Percentiles rank a stretch among this genome's conserved stretches.
These are phyloP conservation scores for Pseudofabraea citricarpa DNA, from an alignment of 2,329 filamentous ascomycete genomes.

Conservation along the genomic window DNA sequence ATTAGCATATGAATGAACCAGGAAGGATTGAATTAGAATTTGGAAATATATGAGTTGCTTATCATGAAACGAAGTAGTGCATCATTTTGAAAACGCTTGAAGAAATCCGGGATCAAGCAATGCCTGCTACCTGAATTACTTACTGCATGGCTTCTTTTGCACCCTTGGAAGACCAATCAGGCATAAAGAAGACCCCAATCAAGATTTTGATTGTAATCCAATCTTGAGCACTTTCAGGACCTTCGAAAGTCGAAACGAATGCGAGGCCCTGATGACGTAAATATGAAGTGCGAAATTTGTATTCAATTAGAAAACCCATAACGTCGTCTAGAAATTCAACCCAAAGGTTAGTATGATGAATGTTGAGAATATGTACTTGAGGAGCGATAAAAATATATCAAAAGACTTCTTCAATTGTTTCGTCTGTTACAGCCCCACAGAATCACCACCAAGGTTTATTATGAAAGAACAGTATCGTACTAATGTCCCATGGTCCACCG, in stretches of 20 bases:
- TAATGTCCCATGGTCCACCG: conserved; percentile 23
- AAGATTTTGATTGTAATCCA: conserved; percentile 34
- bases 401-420: too few relatives aligned
- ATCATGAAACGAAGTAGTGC: too few relatives aligned
- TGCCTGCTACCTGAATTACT: too few relatives aligned
- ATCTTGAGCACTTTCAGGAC: conserved; percentile 31
- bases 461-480: background rate
- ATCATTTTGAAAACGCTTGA: too few relatives aligned
- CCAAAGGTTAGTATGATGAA: too few relatives aligned
- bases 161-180: conserved; percentile 29
- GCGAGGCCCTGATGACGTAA: conserved; percentile 27
- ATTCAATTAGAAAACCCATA: conserved; percentile 9
- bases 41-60: too few relatives aligned
- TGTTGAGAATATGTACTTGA: too few relatives aligned
- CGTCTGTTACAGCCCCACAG: too few relatives aligned
- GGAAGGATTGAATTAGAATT: background rate
- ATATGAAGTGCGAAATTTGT: conserved; percentile 22
- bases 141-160: background rate
- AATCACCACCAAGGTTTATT: too few relatives aligned
- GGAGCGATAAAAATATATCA: too few relatives aligned
- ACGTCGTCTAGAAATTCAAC: conserved; percentile 19
- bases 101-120: too few relatives aligned
- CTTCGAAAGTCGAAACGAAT: conserved; percentile 46
- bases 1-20: too few relatives aligned
- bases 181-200: conserved; percentile 32